phyloP scores from a whole-genome alignment of 371 early-diverging fungal species.

The Gilbertella persicaria region DNA sequence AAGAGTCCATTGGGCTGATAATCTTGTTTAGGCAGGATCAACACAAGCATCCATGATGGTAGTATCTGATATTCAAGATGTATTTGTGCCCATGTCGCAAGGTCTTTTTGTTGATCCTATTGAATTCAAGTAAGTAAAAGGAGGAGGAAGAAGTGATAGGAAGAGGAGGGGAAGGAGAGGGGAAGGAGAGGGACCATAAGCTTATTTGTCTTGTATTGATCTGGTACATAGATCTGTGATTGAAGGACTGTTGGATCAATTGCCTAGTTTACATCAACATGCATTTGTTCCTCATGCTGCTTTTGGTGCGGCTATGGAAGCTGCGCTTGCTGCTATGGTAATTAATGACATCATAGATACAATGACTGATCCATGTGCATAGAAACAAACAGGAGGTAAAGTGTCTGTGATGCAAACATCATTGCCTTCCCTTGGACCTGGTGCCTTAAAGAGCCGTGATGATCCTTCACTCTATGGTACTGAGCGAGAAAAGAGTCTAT shows the following conservation, averaged over 20 bases:
- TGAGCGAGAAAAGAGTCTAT: conserved; percentile 89
- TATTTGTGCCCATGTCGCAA: conserved; percentile 89
- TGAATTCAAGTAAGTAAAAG: conserved; percentile 59
- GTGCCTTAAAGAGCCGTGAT: conserved; percentile 81
- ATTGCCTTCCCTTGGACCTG: conserved; percentile 87
- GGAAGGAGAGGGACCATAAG: no score
- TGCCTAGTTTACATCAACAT: conserved; percentile 82
- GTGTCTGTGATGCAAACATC: conserved; percentile 80
- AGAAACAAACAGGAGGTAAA: conserved; percentile 84
- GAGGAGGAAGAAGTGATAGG: no score
- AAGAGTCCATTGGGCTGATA: not conserved
- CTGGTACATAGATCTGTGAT: conserved; percentile 57
- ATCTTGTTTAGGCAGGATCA: conserved; percentile 49
- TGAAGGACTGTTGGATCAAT: conserved; percentile 75
- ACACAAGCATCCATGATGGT: conserved; percentile 95
- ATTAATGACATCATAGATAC: not conserved
- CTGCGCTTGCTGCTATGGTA: conserved; percentile 75
- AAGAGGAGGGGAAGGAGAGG: conserved; percentile 22
- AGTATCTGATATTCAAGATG: conserved; percentile 89
- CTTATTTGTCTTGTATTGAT: no score
- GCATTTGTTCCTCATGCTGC: conserved; percentile 74
- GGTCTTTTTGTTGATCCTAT: conserved; percentile 83
- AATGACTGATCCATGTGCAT: not conserved
- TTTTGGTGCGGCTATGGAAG: conserved; percentile 85
- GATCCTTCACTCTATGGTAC: conserved; percentile 84